Evolutionary conservation across 768 basidiomycete genomes (phyloP), one percentile per base, ranked within the genome.

Genomic region (Hydnomerulius pinastri): DNA sequence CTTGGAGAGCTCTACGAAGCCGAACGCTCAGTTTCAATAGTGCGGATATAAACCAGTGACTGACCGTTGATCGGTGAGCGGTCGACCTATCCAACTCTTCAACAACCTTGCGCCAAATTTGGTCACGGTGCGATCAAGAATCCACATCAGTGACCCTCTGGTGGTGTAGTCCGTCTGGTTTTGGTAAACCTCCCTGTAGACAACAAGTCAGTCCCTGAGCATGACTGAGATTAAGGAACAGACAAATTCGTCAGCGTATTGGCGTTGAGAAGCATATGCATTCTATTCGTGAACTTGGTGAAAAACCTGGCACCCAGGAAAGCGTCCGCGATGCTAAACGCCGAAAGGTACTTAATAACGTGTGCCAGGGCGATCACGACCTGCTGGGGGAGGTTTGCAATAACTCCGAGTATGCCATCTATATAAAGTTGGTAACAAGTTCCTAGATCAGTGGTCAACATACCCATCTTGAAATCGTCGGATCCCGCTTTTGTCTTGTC

Each of bases 41-140:
- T 37, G n/a, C 5, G 17, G 11, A 21, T 33, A 48, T 36, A 25
- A 38, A n/a, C 27, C 52, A 7, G 53, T 56, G 23, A 67, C 72
- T 48, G 50, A 90, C 91, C 62, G 65, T 63, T 77, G 80, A 64
- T 93, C 85, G 11, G 89, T 75, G 36, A 98, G 76, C 1, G 96
- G 96, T 59, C 81, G 77, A 1, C 90, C 90, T 7, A 98, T 77
- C 96, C 96, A 99, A 53, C 74, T 82, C 52, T 83, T 81, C 48
- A 99, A 74, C 59, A 91, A 69, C 46, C 96, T 77, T 17, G 89
- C 82, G 11, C 96, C 96, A 75, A 97, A 97, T 56, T 80, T 83
- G 3, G 96, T 98, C 55, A 82, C 81, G 27, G 93, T 96, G 51
- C 81, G 81, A 72, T 98, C 90, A 45, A 99, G 74, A 6, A 95